Evolutionary conservation across 192 early-diverging fungal genomes (phyloP), one percentile per base, ranked within the genome.

Genomic region (Oehlia diaphana): DNA sequence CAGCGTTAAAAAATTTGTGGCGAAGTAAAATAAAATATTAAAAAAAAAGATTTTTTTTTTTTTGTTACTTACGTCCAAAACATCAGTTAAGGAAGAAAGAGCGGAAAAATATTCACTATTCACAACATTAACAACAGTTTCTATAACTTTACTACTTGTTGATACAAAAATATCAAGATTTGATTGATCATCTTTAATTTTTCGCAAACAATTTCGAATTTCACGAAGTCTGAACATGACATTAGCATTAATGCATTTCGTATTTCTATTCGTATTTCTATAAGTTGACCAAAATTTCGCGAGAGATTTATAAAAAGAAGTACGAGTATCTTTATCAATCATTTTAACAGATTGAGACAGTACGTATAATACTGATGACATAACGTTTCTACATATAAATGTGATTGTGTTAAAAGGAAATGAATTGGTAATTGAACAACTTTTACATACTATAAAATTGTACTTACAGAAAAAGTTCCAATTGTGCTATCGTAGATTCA

Each of bases 141-240:
- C 68, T 9, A 37, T 5, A 42, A 70, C 5, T n/a, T n/a, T 35
- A 39, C 16, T 9, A 2, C 35, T 21, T 12, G 6, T 9, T 42
- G 6, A 8, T 8, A 42, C 39, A 42, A 8, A 4, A 9, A 23
- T 7, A 28, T 33, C 33, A 39, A 42, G 6, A n/a, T 23, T 19
- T 39, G 35, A 10, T 68, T 42, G 16, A 44, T 70, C 68, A 70
- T 39, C 37, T 9, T 70, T 70, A 23, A 70, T 70, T n/a, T 70
- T 70, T 9, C 37, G 33, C 9, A 70, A 44, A 9, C 68, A 70
- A 70, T 2, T 39, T 26, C 68, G 33, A 26, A 70, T 70, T 10
- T 70, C 68, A n/a, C 68, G 68, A 39, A 70, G 37, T 2, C 12
- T 16, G 9, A 70, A 70, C 2, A 28, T 70, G 14, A 70, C 42